These are phyloP conservation scores for Aspergillus sp. DNA, from an alignment of 2,329 filamentous ascomycete species.

Conservation along the genomic window DNA sequence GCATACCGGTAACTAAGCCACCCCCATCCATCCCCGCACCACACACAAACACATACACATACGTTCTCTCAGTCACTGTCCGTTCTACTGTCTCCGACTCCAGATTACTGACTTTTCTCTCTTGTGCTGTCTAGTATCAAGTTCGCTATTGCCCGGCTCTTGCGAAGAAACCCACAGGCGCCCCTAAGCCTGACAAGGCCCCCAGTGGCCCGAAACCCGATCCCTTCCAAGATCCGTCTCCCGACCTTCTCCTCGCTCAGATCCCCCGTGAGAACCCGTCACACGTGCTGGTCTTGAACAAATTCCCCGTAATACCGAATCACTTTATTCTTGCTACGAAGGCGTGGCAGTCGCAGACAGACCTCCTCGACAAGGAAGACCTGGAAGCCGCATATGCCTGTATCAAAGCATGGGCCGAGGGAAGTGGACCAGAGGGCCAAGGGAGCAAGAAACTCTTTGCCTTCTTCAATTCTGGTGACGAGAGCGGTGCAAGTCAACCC, in stretches of 20 bases:
- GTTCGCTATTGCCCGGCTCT: conserved; percentile 52
- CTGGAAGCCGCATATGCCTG: conserved; percentile 46
- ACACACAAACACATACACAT: no score
- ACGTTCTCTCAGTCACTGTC: no score
- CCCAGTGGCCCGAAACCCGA: conserved; percentile 38
- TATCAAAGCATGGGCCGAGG: conserved; percentile 42
- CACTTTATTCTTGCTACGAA: conserved; percentile 54
- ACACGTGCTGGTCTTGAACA: conserved; percentile 50
- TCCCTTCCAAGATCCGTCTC: conserved; percentile 48
- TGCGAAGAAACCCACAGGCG: conserved; percentile 44
- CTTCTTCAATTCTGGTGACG: conserved; percentile 53
- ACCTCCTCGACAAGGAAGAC: conserved; percentile 47
- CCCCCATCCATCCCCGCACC: not conserved
- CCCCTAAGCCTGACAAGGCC: conserved; percentile 25
- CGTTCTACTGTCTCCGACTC: not conserved
- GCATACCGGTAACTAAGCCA: conserved; percentile 35
- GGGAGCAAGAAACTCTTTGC: conserved; percentile 44
- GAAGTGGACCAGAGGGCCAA: conserved; percentile 6
- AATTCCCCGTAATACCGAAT: conserved; percentile 51
- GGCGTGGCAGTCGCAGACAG: conserved; percentile 45
- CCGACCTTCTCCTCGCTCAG: conserved; percentile 45
- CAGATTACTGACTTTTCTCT: conserved; percentile 3
- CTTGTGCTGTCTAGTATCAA: conserved; percentile 42
- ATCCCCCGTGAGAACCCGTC: conserved; percentile 39
- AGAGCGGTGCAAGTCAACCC: conserved; percentile 52